phyloP scores from a whole-genome alignment of 176 grass and related monocot genomes.

The Rhynchospora tenuis region DNA sequence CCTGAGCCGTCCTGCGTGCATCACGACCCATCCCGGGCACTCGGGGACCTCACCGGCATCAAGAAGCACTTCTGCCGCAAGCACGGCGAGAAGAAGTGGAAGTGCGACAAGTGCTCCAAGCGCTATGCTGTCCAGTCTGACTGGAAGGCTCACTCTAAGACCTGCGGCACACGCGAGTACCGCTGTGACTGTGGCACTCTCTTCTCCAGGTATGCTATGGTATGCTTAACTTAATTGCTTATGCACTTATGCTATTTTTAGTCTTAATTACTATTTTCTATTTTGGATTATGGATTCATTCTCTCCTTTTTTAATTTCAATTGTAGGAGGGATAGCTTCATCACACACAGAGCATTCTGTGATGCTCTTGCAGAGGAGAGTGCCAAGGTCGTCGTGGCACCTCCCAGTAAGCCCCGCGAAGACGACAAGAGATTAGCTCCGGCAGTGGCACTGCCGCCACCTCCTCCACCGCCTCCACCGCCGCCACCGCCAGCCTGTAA shows the following conservation, averaged over 20 bases:
- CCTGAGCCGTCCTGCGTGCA: slow-evolving; percentile 78
- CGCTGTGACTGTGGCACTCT: slow-evolving; percentile 91
- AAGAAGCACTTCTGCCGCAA: slow-evolving; percentile 98
- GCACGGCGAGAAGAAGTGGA: slow-evolving; percentile 98
- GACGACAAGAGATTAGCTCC: slow-evolving; percentile 22
- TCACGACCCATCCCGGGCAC: slow-evolving; percentile 61
- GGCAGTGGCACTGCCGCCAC: background rate
- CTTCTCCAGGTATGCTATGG: slow-evolving; percentile 50
- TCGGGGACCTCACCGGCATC: slow-evolving; percentile 85
- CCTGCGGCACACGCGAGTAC: slow-evolving; percentile 87
- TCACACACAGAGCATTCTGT: slow-evolving; percentile 97
- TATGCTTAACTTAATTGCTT: background rate
- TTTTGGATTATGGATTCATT: slow-evolving; percentile 2
- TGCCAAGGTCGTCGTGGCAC: slow-evolving; percentile 41
- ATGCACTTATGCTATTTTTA: background rate
- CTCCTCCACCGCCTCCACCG: background rate
- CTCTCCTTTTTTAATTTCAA: background rate
- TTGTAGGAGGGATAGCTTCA: slow-evolving; percentile 94
- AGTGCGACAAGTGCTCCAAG: slow-evolving; percentile 93
- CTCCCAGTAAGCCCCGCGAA: background rate
- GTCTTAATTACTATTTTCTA: too few species aligned
- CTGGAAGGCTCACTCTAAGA: slow-evolving; percentile 88
- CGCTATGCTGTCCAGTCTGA: slow-evolving; percentile 95
- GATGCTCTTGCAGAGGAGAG: slow-evolving; percentile 90
- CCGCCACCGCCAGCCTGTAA: background rate